Base-by-base conservation (phyloP, 495 filamentous ascomycete genomes). In the Aspergillus bertholletiae region DNA sequence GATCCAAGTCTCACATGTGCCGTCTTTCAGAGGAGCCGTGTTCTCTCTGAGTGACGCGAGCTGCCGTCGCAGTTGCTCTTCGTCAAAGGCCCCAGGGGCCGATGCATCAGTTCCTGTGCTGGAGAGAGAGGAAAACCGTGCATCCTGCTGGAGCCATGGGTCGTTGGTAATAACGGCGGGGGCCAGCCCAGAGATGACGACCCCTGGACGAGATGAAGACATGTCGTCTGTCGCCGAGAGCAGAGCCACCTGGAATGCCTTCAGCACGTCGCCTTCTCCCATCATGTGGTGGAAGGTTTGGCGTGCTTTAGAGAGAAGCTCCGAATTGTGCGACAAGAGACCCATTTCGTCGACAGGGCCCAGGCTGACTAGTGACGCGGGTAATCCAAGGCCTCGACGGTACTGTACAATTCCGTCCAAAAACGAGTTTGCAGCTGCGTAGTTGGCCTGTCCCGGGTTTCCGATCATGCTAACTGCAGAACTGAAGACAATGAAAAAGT, bases 401-500 rank as follows among this genome's bases (percentile, higher is more conserved):
- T 72, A 70, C 9, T 43, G 51, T 1, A 57, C 61, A 32, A 76
- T 63, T 22, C 59, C 53, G 22, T 76, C 73, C 45, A 66, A 50
- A 53, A 59, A 70, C 23, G 66, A 55, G 37, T 66, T 63, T 5
- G 55, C 68, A 5, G 64, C 60, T 3, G 64, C 60, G 49, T 77
- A 77, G 55, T 68, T 69, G n/a, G 65, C 61, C 49, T 77, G 74
- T 5, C 56, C 62, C 1, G 52, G 18, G 11, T 61, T 43, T 15
- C 71, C 73, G 13, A 68, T 51, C 5, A 67, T 51, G 3, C 68
- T 65, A 24, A 48, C 56, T 1, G 64, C 49, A 8, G 67, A 71
- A 21, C 66, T 69, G 17, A 71, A 59, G 49, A 77, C 58, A 41
- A 72, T 56, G 62, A 79, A 80, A 63, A 79, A 80, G 54, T 77